These are phyloP conservation scores for Mytilinidion resinicola DNA, from an alignment of 495 filamentous ascomycete genomes.

Conservation along the genomic window DNA sequence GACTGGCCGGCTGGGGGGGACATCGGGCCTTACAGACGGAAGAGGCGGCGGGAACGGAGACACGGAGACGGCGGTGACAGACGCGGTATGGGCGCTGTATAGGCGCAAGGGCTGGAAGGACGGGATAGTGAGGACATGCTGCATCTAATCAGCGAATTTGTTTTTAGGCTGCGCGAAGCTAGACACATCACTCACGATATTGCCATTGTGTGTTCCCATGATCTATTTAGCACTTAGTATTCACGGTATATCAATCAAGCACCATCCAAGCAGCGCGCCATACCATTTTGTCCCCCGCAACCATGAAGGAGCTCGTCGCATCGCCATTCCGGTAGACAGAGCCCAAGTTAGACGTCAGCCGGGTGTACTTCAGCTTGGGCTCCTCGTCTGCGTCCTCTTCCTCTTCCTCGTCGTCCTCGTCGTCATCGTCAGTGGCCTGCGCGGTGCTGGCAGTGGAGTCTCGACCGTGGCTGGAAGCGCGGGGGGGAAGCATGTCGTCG, in stretches of 20 bases:
- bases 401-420: slow-evolving; percentile 53
- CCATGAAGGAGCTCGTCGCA: slow-evolving; percentile 81
- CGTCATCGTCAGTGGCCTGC: slow-evolving; percentile 19
- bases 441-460: slow-evolving; percentile 5
- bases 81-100: slow-evolving; percentile 88
- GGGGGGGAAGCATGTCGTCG: slow-evolving; percentile 13
- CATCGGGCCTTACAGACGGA: slow-evolving; percentile 51
- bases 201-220: slow-evolving; percentile 92
- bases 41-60: slow-evolving; percentile 82
- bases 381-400: slow-evolving; percentile 94
- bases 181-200: slow-evolving; percentile 61
- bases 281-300: slow-evolving; percentile 96
- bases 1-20: slow-evolving; percentile 39
- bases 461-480: slow-evolving; percentile 12
- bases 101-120: slow-evolving; percentile 69
- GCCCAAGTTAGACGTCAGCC: slow-evolving; percentile 70
- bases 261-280: slow-evolving; percentile 21
- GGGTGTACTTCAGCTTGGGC: slow-evolving; percentile 85
- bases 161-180: neutral
- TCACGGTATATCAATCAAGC: neutral
- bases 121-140: slow-evolving; percentile 84
- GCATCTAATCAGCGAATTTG: slow-evolving; percentile 12
- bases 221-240: slow-evolving; percentile 50
- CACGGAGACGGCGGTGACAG: slow-evolving; percentile 79
- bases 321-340: slow-evolving; percentile 89